Conservation (phyloP, 306 rosid genomes). For the Gleditsia sinensis region DNA sequence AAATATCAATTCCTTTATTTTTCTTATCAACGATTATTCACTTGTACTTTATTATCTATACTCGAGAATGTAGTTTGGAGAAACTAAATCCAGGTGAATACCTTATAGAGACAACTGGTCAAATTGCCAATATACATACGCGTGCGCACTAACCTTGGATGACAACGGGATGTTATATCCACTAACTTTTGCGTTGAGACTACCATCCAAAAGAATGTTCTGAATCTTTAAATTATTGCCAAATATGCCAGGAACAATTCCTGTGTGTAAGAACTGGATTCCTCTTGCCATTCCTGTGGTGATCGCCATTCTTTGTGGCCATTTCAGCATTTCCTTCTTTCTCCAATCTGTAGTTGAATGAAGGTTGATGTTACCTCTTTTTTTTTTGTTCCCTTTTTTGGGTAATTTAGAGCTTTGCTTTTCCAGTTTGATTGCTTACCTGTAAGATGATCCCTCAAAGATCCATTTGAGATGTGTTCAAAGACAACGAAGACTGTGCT, state of each 20-base stretch:
- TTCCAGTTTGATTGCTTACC: conserved; percentile 45
- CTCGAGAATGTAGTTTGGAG: too few relatives aligned
- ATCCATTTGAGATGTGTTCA: conserved; percentile 69
- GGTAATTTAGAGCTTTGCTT: not conserved
- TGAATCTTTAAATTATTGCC: conserved; percentile 72
- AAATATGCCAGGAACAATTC: conserved; percentile 71
- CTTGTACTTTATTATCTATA: too few relatives aligned
- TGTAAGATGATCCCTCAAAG: conserved; percentile 70
- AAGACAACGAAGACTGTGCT: conserved; percentile 61
- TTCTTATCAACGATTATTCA: too few relatives aligned
- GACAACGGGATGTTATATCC: conserved; percentile 67
- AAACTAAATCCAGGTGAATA: too few relatives aligned
- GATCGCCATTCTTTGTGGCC: conserved; percentile 99
- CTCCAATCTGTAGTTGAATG: conserved; percentile 65
- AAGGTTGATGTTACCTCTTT: not conserved
- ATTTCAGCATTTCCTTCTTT: conserved; percentile 83
- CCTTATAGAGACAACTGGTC: too few relatives aligned
- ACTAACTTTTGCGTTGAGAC: conserved; percentile 79
- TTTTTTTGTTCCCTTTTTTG: not conserved
- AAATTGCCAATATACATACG: too few relatives aligned
- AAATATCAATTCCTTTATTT: too few relatives aligned
- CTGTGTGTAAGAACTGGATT: conserved; percentile 80
- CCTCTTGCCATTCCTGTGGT: conserved; percentile 88
- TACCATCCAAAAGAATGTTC: conserved; percentile 76
- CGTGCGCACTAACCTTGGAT: conserved; percentile 47